Evolutionary conservation across 257 asterid genomes (phyloP), one percentile per base, ranked within the genome.

Genomic region (Fraxinus anomala): DNA sequence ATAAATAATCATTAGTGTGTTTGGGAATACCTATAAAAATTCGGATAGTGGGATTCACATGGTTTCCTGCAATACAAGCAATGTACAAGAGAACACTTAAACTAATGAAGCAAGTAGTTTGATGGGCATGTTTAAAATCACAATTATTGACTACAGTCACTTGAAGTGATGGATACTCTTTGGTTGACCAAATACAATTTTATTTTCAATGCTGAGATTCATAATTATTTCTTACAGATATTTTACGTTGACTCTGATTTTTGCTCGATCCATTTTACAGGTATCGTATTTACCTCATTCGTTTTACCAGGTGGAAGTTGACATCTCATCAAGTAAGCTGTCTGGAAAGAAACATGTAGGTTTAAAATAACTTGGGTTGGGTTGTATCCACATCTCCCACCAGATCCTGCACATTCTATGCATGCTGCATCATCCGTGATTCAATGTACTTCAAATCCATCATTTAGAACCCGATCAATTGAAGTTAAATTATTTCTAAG

Each of bases 311-410:
- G 69, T 23, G 69, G 69, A 3, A 24, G 31, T 24, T 7, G 69
- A 63, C 33, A 63, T 63, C 69, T 63, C 69, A 63, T 63, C 69
- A 63, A 63, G 69, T 63, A 3, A 63, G 68, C 30, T 21, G 23
- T 61, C 68, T 12, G 31, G 68, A 61, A 31, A 61, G 68, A 61
- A 21, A 59, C 67, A 59, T 59, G 21, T 59, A 59, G 67, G 67
- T 59, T 21, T 59, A 21, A 59, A 59, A 59, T 59, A 59, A 59
- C 67, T 59, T 19, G 67, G 21, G 33, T 31, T 31, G 33, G 33
- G 67, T 59, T 19, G 16, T 61, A 61, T 21, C 68, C 68, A 10
- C 68, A 61, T 7, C 68, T 61, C 68, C 68, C 68, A 61, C 31
- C 26, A 61, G 68, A 61, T 61, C 68, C 16, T 61, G 31, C 31